Evolutionary conservation across 169 alveolate genomes (phyloP).

Genomic region (Plasmodium relictum): DNA sequence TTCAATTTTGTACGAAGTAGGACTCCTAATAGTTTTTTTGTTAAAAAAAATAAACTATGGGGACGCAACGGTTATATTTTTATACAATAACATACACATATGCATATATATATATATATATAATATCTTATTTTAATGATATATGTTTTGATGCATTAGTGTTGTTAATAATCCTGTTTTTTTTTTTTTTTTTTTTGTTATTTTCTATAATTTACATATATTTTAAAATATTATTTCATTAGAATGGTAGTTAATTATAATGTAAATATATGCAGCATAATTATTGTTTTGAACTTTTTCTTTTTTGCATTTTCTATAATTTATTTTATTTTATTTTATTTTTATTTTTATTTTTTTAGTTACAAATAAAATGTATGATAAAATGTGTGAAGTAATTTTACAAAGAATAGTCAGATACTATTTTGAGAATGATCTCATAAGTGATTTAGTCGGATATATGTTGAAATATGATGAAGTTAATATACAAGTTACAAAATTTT

Average conservation of each 20-base stretch:
- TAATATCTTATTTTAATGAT: neutral
- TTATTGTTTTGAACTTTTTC: no score
- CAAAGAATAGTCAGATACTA: constrained; percentile 37
- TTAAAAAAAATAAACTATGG: constrained; percentile 51
- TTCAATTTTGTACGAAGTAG: constrained; percentile 13
- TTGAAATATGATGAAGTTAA: constrained; percentile 44
- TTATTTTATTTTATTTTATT: neutral
- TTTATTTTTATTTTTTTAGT: constrained; percentile 7
- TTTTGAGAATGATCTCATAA: constrained; percentile 34
- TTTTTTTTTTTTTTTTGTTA: no score
- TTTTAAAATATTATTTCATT: no score
- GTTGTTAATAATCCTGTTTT: no score
- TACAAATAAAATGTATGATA: constrained; percentile 14
- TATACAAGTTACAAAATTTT: constrained; percentile 3
- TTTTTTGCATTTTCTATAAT: no score
- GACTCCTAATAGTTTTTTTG: constrained; percentile 26
- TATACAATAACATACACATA: neutral
- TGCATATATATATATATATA: neutral
- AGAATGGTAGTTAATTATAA: no score
- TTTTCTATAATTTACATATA: no score
- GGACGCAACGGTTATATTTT: constrained; percentile 15
- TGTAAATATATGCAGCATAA: no score
- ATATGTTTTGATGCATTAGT: no score
- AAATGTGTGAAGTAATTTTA: constrained; percentile 18
- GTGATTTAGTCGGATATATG: constrained; percentile 26